Conservation (phyloP, 148 eudicot genomes). For the Rhododendron vialii region DNA sequence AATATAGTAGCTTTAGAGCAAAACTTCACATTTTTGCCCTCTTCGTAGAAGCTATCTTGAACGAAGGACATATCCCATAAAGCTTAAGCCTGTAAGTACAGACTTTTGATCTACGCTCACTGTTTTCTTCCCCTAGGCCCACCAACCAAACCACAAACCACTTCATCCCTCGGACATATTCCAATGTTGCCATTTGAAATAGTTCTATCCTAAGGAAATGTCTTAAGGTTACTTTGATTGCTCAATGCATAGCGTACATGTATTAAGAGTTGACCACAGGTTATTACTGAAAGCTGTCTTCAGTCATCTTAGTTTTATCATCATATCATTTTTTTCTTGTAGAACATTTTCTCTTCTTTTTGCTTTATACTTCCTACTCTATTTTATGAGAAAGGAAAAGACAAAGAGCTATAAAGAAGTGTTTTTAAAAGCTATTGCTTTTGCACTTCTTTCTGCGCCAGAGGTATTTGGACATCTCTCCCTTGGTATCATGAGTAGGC, state of each 20-base stretch:
- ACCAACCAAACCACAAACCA: not conserved
- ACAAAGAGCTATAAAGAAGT: not conserved
- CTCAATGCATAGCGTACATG: not conserved
- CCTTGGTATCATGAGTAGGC: not conserved
- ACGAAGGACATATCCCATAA: not conserved
- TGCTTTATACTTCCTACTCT: not conserved
- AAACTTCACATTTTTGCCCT: not conserved
- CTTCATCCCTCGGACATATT: not conserved
- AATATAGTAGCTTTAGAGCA: not conserved
- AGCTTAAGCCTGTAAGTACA: not conserved
- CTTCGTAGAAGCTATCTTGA: not conserved
- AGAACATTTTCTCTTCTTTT: not conserved
- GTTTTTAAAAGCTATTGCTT: not conserved
- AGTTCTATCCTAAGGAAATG: not conserved
- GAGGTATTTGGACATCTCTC: not conserved
- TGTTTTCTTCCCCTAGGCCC: not conserved
- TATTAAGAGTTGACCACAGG: not conserved
- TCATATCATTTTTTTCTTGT: not conserved
- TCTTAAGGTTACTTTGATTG: not conserved
- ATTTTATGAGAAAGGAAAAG: not conserved
- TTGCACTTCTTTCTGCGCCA: not conserved
- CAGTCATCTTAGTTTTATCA: not conserved
- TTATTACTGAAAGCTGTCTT: not conserved
- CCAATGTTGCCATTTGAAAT: not conserved
- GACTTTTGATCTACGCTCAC: not conserved